These are phyloP conservation scores for Taphrina populina DNA, from an alignment of 1,139 yeast genomes.

Conservation along the genomic window DNA sequence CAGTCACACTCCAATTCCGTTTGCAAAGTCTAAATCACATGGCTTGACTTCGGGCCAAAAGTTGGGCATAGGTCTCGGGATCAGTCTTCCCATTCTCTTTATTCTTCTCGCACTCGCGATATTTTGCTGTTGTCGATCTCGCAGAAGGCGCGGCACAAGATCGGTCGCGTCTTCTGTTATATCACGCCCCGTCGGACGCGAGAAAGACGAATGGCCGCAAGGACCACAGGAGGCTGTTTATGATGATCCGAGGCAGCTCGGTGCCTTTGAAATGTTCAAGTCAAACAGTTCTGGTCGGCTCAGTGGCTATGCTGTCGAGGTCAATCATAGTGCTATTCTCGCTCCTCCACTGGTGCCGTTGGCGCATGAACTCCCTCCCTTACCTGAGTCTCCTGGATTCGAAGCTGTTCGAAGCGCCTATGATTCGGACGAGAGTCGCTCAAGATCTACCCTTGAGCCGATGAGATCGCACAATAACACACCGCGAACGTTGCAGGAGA, in stretches of 20 bases:
- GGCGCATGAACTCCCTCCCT: conserved; percentile 28
- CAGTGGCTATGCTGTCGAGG: conserved; percentile 36
- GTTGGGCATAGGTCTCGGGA: conserved; percentile 38
- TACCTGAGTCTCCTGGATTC: conserved; percentile 29
- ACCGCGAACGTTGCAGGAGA: conserved; percentile 17
- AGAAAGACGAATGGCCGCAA: conserved; percentile 33
- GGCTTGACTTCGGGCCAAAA: conserved; percentile 44
- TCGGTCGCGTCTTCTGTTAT: conserved; percentile 22
- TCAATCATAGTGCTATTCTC: conserved; percentile 14
- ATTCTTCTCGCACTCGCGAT: conserved; percentile 20
- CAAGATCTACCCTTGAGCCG: conserved; percentile 13
- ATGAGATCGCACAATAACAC: conserved; percentile 1
- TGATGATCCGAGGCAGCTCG: conserved; percentile 35
- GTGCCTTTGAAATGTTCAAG: conserved; percentile 36
- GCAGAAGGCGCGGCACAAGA: conserved; percentile 3
- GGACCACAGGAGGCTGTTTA: conserved; percentile 21
- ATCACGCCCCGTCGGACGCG: conserved; percentile 33
- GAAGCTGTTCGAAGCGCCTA: conserved; percentile 28
- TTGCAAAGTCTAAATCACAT: conserved; percentile 40
- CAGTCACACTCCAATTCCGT: conserved; percentile 43
- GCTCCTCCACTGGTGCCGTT: conserved; percentile 13
- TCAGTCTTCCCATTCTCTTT: conserved; percentile 30
- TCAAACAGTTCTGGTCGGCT: conserved; percentile 35
- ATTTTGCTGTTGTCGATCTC: conserved; percentile 21
- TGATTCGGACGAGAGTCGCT: conserved; percentile 30